Conservation (phyloP, 768 basidiomycete genomes). For the Paxillus involutus region DNA sequence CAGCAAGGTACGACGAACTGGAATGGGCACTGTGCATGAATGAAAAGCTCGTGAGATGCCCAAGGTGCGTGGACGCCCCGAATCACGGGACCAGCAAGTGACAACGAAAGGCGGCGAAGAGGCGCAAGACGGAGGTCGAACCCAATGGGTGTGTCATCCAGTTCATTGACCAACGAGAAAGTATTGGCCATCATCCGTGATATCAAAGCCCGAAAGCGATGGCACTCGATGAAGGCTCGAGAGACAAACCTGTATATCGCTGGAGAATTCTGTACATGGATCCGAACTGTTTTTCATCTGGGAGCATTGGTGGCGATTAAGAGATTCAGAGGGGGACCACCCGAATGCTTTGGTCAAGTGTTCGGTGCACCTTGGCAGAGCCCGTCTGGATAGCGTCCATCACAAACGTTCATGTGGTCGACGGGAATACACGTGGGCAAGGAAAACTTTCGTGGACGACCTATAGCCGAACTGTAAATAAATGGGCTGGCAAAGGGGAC, state of each 20-base stretch:
- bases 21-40: too few species aligned
- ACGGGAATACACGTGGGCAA: too few species aligned
- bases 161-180: neutral
- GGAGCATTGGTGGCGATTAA: too few species aligned
- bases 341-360: conserved; percentile 23
- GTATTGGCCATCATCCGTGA: conserved; percentile 22
- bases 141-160: conserved; percentile 1
- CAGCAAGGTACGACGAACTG: conserved; percentile 15
- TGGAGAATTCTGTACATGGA: too few species aligned
- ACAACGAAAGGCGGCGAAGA: conserved; percentile 14
- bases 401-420: conserved; percentile 15
- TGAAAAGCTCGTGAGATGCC: too few species aligned
- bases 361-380: conserved; percentile 15
- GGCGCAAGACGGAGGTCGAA: conserved; percentile 18
- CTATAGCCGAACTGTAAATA: too few species aligned
- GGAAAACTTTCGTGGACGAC: too few species aligned
- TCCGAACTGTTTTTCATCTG: too few species aligned
- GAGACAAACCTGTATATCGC: conserved; percentile 8
- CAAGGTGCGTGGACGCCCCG: too few species aligned
- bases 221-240: conserved; percentile 12
- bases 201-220: conserved; percentile 15
- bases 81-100: too few species aligned
- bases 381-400: conserved; percentile 17
- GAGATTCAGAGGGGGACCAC: conserved; percentile 19
- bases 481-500: too few species aligned